Percentiles rank a stretch among this genome's conserved stretches.
Conservation (phyloP, 2,329 filamentous ascomycete species). For the Acarospora socialis region DNA sequence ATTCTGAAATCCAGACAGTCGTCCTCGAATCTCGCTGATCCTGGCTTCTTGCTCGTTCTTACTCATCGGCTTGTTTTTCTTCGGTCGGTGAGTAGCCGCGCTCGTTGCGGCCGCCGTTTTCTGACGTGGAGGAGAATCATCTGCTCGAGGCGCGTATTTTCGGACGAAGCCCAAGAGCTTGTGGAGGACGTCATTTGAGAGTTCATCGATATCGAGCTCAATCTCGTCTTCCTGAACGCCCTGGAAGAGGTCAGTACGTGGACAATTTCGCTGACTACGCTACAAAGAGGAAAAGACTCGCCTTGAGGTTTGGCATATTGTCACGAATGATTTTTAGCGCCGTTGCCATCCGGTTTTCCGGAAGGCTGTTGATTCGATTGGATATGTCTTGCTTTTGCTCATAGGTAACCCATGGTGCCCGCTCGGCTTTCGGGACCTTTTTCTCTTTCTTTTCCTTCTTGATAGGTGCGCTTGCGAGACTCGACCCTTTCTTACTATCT, state of each 20-base stretch:
- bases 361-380: constrained; percentile 66
- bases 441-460: constrained; percentile 32
- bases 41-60: constrained; percentile 36
- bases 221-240: constrained; percentile 43
- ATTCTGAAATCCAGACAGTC: constrained; percentile 31
- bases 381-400: constrained; percentile 87
- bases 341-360: constrained; percentile 60
- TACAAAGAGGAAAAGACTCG: constrained; percentile 18
- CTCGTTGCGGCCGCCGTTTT: constrained; percentile 19
- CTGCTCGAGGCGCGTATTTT: constrained; percentile 18
- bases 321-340: constrained; percentile 83
- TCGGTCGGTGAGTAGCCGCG: constrained; percentile 28
- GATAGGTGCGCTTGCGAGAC: constrained; percentile 15
- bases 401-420: constrained; percentile 52
- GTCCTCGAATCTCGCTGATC: constrained; percentile 34
- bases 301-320: constrained; percentile 60
- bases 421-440: constrained; percentile 45
- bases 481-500: constrained; percentile 25
- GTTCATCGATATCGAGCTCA: constrained; percentile 45
- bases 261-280: no score
- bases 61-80: constrained; percentile 39
- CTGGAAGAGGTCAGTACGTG: constrained; percentile 15
- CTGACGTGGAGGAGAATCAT: constrained; percentile 20
- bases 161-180: constrained; percentile 21
- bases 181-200: constrained; percentile 24